Evolutionary conservation across 306 rosid species (phyloP).

Genomic region (Notholithocarpus densiflorus): DNA sequence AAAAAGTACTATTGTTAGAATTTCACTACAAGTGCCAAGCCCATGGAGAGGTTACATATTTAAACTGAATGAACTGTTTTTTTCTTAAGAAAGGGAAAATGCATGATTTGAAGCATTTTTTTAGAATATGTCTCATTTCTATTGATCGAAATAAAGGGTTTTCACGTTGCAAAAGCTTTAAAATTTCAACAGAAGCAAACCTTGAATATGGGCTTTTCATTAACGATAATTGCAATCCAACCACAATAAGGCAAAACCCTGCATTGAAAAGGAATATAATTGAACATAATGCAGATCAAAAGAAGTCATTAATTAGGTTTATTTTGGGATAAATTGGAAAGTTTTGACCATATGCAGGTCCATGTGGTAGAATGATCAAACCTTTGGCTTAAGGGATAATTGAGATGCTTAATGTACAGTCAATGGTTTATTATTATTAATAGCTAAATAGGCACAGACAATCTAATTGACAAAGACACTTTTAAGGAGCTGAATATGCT

Average conservation of each 20-base stretch:
- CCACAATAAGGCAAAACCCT: conserved; percentile 76
- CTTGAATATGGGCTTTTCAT: too few species aligned
- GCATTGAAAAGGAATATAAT: conserved; percentile 18
- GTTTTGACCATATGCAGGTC: too few species aligned
- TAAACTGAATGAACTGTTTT: not conserved
- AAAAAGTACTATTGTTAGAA: too few species aligned
- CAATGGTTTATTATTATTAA: too few species aligned
- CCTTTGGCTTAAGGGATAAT: too few species aligned
- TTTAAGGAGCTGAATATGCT: not conserved
- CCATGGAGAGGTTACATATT: not conserved
- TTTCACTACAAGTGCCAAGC: not conserved
- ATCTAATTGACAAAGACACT: not conserved
- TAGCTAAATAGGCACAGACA: too few species aligned
- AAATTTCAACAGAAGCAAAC: conserved; percentile 11
- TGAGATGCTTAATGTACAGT: too few species aligned
- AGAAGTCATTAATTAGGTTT: not conserved
- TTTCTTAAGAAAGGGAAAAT: not conserved
- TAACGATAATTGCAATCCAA: conserved; percentile 63
- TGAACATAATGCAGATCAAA: not conserved
- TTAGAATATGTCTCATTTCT: not conserved
- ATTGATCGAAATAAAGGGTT: not conserved
- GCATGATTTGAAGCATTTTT: not conserved
- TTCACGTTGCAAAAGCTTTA: not conserved
- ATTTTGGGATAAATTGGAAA: not conserved
- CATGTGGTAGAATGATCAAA: too few species aligned